Evolutionary conservation across 108 stramenopile genomes (phyloP), one percentile per base, ranked within the genome.

Genomic region (Mayamaea pseudoterrestris): DNA sequence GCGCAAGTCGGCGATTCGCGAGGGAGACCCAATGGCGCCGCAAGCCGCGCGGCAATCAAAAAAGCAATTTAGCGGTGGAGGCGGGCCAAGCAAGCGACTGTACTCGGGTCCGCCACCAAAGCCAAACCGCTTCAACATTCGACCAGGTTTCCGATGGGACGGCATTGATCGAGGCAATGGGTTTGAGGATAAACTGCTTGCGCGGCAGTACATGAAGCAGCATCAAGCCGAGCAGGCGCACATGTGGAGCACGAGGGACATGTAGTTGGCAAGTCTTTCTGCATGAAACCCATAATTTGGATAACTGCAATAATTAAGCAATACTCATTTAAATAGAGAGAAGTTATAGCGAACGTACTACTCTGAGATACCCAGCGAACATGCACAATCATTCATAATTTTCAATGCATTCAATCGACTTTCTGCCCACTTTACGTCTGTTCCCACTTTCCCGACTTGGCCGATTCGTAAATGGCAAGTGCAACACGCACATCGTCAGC

Each of bases 141-240:
- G 72, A 2, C 98, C 98, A 1, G 98, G 98, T 23, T 97, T 97
- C 63, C 72, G 98, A 2, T 98, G 97, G 97, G 97, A 98, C 71
- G 98, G 95, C 9, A 72, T 89, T 22, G 95, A 95, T 61, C 71
- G 98, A 23, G 83, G 95, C 8, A 98, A 95, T 68, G 92, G 90
- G 6, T 98, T 91, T 56, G 98, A 98, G 55, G 78, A 82, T 42
- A 69, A 71, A 52, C 61, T 91, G 4, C 61, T 95, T 52, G 74
- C 68, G 20, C 66, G 41, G 22, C 30, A 64, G 30, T 73, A 59
- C 36, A 70, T 61, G 20, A 44, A 52, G 25, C 60, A 65, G 18
- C 60, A 58, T 34, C 76, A 80, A 54, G 58, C 73, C 51, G 89
- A 90, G 56, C 51, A 83, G 36, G 68, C 80, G 3, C 85, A 85